phyloP scores from a whole-genome alignment of 306 rosid genomes.

The Prunus kanzakura region DNA sequence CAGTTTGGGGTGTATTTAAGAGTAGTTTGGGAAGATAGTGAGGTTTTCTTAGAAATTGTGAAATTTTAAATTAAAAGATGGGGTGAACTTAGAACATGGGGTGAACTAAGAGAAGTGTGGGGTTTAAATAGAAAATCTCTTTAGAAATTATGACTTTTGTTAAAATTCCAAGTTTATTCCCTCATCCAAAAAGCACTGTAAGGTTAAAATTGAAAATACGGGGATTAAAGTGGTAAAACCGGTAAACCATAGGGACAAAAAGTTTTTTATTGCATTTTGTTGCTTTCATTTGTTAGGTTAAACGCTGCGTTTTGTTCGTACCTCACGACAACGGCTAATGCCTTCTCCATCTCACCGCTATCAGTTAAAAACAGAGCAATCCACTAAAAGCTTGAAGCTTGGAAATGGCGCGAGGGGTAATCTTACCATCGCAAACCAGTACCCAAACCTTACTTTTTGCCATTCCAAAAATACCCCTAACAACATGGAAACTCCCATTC shows the following conservation, averaged over 20 bases:
- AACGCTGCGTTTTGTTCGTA: background rate
- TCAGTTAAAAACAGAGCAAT: background rate
- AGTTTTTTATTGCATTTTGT: background rate
- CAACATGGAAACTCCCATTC: constrained; percentile 28
- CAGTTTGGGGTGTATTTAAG: too few relatives aligned
- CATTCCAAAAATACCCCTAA: constrained; percentile 30
- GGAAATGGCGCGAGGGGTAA: constrained; percentile 61
- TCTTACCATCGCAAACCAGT: constrained; percentile 34
- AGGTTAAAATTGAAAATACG: background rate
- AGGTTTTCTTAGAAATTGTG: too few relatives aligned
- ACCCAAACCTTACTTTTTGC: constrained; percentile 32
- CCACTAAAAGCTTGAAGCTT: background rate
- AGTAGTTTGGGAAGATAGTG: too few relatives aligned
- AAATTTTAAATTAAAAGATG: too few relatives aligned
- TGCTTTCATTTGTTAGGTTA: background rate
- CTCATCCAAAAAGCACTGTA: too few relatives aligned
- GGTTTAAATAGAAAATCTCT: too few relatives aligned
- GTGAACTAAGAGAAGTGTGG: too few relatives aligned
- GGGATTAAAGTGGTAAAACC: background rate
- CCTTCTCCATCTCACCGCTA: background rate
- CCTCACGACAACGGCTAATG: background rate
- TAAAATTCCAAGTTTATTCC: too few relatives aligned
- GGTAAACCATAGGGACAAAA: background rate
- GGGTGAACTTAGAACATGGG: too few relatives aligned
- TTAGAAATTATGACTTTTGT: too few relatives aligned